phyloP scores from a whole-genome alignment of 805 yeast genomes.

The Candida lessepsii region DNA sequence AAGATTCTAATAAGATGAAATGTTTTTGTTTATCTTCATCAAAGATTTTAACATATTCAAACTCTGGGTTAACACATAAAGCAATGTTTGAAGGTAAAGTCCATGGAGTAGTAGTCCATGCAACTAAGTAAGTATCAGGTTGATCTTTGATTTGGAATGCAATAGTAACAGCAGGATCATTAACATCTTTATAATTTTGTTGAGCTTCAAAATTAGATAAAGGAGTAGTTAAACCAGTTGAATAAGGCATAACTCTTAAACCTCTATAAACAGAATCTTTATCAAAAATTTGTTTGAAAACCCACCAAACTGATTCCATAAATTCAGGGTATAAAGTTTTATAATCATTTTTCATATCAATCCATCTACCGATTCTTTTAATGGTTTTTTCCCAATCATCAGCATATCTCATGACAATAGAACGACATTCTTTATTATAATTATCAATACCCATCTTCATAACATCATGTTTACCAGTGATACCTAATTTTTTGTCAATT shows the following conservation, averaged over 20 bases:
- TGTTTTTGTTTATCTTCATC: conserved; percentile 83
- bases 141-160: conserved; percentile 82
- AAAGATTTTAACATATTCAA: conserved; percentile 87
- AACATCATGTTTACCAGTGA: conserved; percentile 92
- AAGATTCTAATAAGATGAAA: conserved; percentile 81
- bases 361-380: conserved; percentile 97
- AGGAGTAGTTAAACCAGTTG: conserved; percentile 96
- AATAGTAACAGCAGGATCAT: conserved; percentile 93
- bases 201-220: conserved; percentile 97
- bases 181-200: conserved; percentile 95
- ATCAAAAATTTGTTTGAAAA: conserved; percentile 80
- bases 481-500: conserved; percentile 95
- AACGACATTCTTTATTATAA: conserved; percentile 91
- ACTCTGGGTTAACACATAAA: conserved; percentile 84
- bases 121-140: conserved; percentile 80
- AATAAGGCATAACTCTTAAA: conserved; percentile 96
- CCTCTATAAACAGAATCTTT: conserved; percentile 93
- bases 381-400: conserved; percentile 92
- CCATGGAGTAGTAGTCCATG: conserved; percentile 99
- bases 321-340: conserved; percentile 93
- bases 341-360: conserved; percentile 97
- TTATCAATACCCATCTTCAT: conserved; percentile 90
- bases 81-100: conserved; percentile 94
- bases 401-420: conserved; percentile 97
- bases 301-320: conserved; percentile 99